A percentile compares a stretch with the other conserved stretches of the same genome.
Conservation (phyloP, 148 eudicot species). For the Rhododendron griersonianum region DNA sequence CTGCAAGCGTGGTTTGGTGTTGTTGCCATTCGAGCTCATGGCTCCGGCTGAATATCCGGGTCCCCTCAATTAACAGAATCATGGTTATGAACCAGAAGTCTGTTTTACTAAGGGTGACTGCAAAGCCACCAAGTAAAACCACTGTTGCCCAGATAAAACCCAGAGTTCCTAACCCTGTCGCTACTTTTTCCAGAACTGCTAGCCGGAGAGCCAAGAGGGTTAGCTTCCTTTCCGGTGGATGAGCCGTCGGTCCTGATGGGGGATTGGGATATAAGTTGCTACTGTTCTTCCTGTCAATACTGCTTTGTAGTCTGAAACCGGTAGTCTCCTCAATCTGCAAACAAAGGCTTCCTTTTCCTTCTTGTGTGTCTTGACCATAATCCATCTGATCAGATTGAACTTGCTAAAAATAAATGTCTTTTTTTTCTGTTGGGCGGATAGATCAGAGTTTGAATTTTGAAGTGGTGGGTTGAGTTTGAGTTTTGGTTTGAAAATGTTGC, state of each 20-base stretch:
- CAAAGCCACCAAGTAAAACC: conserved; percentile 85
- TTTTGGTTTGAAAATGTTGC: not conserved
- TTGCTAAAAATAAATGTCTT: not conserved
- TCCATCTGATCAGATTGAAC: conserved; percentile 18
- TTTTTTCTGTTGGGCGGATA: not conserved
- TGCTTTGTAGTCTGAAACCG: conserved; percentile 33
- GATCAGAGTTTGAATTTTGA: not conserved
- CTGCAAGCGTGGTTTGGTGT: conserved; percentile 61
- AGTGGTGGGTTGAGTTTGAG: not conserved
- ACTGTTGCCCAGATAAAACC: conserved; percentile 94
- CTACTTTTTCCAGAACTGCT: conserved; percentile 72
- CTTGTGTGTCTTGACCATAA: conserved; percentile 2
- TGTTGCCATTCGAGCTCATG: conserved; percentile 86
- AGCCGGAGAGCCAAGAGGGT: conserved; percentile 81
- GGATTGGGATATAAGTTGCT: conserved; percentile 17
- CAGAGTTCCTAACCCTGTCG: conserved; percentile 72
- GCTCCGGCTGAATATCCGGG: conserved; percentile 72
- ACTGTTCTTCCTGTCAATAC: conserved; percentile 26
- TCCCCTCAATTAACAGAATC: conserved; percentile 66
- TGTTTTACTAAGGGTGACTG: conserved; percentile 53
- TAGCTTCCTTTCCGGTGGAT: conserved; percentile 68
- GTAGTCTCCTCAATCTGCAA: conserved; percentile 32
- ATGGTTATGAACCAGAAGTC: conserved; percentile 83
- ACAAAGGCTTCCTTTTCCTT: conserved; percentile 25
- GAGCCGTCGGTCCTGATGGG: not conserved